Evolutionary conservation across 176 grass and related monocot species (phyloP), one percentile per base, ranked within the genome.

Genomic region (Calamus simplicifolius): DNA sequence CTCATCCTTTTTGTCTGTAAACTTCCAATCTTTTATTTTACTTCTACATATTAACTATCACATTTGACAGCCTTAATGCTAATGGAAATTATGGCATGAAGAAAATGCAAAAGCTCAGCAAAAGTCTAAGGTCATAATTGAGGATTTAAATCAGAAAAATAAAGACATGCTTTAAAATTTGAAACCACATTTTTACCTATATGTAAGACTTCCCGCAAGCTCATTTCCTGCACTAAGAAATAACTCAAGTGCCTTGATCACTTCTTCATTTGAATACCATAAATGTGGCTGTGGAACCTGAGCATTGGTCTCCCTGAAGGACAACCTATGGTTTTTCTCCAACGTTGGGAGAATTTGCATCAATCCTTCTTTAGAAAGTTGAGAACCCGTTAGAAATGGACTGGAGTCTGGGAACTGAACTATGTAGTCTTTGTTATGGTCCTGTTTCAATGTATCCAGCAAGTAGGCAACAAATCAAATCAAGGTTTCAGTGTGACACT

Each of bases 341-440:
- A n/a, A 6, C 59, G 7, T 62, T 67, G 80, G 69, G 23, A 77
- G 71, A 59, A 49, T 70, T 77, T 63, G 78, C 8, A 19, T 27
- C 19, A 16, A 29, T 75, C 5, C 51, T 73, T 21, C 51, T 19
- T 84, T 81, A 19, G 77, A 81, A 72, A 74, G 38, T 4, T 66
- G 56, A 50, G 73, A 72, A 72, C 27, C 66, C 56, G 67, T 16
- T 66, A 58, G 29, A 69, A 60, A 64, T n/a, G 91, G 86, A 58
- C 64, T 76, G 15, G 78, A 64, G 61, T 96, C 86, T 64, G 86
- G 91, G 78, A 96, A 96, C 62, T 90, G 68, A 70, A 96, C 86
- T 80, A 90, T 87, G 65, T 96, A 96, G 61, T 96, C 91, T 59
- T 13, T 85, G 72, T 96, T 96, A 70, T 96, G 86, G 72, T 96